Conservation (phyloP, 228 moss, liverwort and hornwort species). For the Sphagnum fallax region DNA sequence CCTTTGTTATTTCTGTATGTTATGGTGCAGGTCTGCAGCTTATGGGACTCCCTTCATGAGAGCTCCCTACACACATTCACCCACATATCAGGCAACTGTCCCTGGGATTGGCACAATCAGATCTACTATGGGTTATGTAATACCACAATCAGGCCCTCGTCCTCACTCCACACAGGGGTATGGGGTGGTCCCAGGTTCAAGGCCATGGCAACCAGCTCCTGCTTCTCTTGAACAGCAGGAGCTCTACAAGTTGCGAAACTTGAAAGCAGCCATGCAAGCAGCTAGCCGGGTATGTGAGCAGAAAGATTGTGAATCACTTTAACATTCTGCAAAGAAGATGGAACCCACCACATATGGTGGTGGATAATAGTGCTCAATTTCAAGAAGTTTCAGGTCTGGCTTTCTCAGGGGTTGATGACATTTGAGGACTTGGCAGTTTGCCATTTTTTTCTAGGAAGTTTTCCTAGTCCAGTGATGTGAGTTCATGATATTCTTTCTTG, state of each 20-base stretch:
- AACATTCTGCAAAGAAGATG: background rate
- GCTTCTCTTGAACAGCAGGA: conserved; percentile 75
- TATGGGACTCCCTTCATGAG: conserved; percentile 56
- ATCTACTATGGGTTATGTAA: conserved; percentile 23
- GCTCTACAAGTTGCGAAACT: conserved; percentile 60
- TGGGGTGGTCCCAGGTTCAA: conserved; percentile 36
- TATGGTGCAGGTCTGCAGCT: conserved; percentile 44
- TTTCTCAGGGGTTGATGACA: no score
- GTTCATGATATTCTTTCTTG: no score
- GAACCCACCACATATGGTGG: background rate
- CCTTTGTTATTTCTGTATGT: background rate
- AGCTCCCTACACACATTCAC: conserved; percentile 61
- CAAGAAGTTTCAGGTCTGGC: no score
- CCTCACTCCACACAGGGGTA: conserved; percentile 13
- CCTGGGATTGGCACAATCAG: conserved; percentile 38
- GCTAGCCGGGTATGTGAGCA: conserved; percentile 33
- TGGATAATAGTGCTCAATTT: no score
- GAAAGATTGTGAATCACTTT: background rate
- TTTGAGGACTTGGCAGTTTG: no score
- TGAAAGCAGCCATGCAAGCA: conserved; percentile 63
- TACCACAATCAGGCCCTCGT: conserved; percentile 38
- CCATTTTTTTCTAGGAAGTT: no score
- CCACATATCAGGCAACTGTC: conserved; percentile 54
- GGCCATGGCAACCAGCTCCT: conserved; percentile 40
- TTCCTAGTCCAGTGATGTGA: no score